phyloP scores from a whole-genome alignment of 768 basidiomycete species.

The Amanita subjunquillea region DNA sequence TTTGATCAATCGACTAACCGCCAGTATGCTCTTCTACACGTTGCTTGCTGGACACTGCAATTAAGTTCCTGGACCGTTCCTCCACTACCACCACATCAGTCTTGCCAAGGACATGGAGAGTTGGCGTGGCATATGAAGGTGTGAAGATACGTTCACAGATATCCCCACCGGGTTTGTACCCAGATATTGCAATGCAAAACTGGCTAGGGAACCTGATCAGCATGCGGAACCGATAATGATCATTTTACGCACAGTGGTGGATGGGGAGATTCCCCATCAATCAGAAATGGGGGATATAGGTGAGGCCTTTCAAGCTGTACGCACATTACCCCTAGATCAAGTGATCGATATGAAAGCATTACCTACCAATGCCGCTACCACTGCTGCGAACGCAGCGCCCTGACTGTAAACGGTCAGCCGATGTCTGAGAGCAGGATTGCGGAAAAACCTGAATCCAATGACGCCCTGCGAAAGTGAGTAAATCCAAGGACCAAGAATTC shows the following conservation, averaged over 20 bases:
- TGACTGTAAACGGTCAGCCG: constrained; percentile 34
- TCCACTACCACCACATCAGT: constrained; percentile 66
- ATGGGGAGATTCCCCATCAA: constrained; percentile 56
- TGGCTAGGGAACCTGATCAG: constrained; percentile 25
- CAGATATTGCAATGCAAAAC: constrained; percentile 70
- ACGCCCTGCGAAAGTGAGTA: constrained; percentile 42
- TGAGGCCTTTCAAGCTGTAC: constrained; percentile 31
- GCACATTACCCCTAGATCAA: background rate
- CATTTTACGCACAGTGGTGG: constrained; percentile 53
- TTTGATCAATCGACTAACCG: constrained; percentile 35
- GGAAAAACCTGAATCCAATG: constrained; percentile 64
- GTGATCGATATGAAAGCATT: background rate
- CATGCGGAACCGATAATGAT: background rate
- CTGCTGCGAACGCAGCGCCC: constrained; percentile 66
- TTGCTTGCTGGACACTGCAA: constrained; percentile 41
- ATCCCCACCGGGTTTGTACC: constrained; percentile 48
- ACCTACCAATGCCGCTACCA: constrained; percentile 61
- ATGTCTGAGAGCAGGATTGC: background rate
- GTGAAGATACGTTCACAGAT: constrained; percentile 40
- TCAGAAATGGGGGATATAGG: constrained; percentile 46
- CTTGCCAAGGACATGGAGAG: constrained; percentile 69
- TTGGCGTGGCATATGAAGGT: constrained; percentile 52
- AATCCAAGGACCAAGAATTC: constrained; percentile 6
- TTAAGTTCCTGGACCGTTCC: constrained; percentile 52
- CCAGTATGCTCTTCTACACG: constrained; percentile 74